Base-by-base conservation (phyloP, 2,329 filamentous ascomycete genomes). In the Sarocladiaceae sp. region DNA sequence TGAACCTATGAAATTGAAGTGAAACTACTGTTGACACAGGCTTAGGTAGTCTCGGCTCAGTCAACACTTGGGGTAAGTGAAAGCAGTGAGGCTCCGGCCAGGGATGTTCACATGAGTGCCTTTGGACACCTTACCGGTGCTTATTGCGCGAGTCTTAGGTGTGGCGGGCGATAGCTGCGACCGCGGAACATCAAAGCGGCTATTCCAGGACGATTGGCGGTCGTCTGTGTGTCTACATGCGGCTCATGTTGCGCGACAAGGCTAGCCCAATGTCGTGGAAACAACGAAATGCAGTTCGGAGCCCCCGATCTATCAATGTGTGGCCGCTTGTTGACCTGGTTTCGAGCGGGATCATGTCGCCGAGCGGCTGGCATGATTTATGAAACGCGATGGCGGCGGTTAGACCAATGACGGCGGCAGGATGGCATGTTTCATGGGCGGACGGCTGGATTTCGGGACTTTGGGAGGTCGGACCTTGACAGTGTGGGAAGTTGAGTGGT, bases 391-490 rank as follows among this genome's bases (percentile, higher is more conserved):
- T 25, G 18, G 22, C 28, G 40, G 40, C 40, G 40, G 22, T 28
- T 26, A 44, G 23, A 26, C 40, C 40, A 44, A 44, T 44, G 40
- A 26, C 22, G 40, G 23, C 23, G 22, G 23, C 37, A 44, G 20
- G 22, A 44, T 44, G 40, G 40, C 40, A 26, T 44, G 40, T 44
- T 44, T 44, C 40, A 44, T n/a, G 15, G 23, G 40, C 26, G 28
- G 28, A 23, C 40, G 40, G 40, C 40, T 44, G 40, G 4, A 44
- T 15, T 40, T 44, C 10, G 13, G 40, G 28, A 22, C 22, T 22
- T 7, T 6, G 23, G 20, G 18, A 4, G 37, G 20, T n/a, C n/a
- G n/a, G n/a, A n/a, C n/a, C 12, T 7, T 44, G 10, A n/a, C 3
- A 5, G 40, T 44, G 40, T 44, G 40, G 23, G 22, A 44, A 23